A percentile compares a stretch with the other conserved stretches of the same genome.
phyloP scores from a whole-genome alignment of 1,284 basidiomycete genomes.

The Thelephora terrestris region DNA sequence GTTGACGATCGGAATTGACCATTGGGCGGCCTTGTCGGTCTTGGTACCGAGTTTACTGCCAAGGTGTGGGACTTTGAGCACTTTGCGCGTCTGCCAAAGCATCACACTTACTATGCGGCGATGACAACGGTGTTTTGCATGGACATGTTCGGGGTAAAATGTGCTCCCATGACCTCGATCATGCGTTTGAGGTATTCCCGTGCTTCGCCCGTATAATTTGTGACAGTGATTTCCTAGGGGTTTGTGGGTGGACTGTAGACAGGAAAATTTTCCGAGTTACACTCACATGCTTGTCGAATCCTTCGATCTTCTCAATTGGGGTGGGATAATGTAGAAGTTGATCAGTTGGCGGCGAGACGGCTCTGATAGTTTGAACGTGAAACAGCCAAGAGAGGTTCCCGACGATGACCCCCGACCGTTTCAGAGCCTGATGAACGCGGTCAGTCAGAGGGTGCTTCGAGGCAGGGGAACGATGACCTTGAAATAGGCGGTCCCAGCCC shows the following conservation, averaged over 20 bases:
- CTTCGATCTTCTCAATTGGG: conserved; percentile 29
- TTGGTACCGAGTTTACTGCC: conserved; percentile 62
- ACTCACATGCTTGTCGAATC: conserved; percentile 30
- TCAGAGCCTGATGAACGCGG: conserved; percentile 39
- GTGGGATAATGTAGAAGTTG: conserved; percentile 51
- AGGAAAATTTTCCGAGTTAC: not conserved
- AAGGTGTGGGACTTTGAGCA: not conserved
- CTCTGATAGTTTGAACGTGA: conserved; percentile 56
- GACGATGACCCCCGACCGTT: conserved; percentile 44
- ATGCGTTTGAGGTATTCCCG: conserved; percentile 82
- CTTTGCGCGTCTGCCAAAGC: not conserved
- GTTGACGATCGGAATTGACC: conserved; percentile 82
- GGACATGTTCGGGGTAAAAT: conserved; percentile 74
- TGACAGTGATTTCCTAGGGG: conserved; percentile 64
- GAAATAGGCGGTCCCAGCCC: conserved; percentile 60
- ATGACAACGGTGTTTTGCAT: conserved; percentile 69
- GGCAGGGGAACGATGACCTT: conserved; percentile 27
- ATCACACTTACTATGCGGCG: conserved; percentile 59
- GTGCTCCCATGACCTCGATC: conserved; percentile 66
- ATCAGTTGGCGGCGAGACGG: conserved; percentile 56
- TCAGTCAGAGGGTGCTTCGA: conserved; percentile 4
- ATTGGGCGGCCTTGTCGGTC: conserved; percentile 60
- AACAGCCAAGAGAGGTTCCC: conserved; percentile 79
- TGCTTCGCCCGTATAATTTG: conserved; percentile 79
- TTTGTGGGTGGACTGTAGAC: not conserved